Evolutionary conservation across 352 stramenopile genomes (phyloP), one percentile per base, ranked within the genome.

Genomic region (Pythium insidiosum): DNA sequence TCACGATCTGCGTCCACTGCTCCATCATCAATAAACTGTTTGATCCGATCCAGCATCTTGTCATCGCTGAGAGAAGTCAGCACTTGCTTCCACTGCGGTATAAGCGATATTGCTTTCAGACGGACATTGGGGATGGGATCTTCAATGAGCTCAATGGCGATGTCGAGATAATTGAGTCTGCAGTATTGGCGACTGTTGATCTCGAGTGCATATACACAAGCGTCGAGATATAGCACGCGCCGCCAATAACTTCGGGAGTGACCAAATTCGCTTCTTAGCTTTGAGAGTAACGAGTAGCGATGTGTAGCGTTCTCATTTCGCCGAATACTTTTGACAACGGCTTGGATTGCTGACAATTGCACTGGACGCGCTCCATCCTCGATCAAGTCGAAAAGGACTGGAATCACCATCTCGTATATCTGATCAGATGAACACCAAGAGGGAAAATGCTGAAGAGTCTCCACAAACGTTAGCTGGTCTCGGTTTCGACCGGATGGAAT

Each of bases 131-230:
- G 75, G 5, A 91, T 57, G 2, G 68, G 51, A 13, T 91, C 79
- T 7, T 88, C 79, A 5, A 91, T 47, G 11, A 91, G 42, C 43
- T 91, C 79, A 38, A 91, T 67, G 9, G 73, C 79, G 6, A 84
- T 64, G 35, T 88, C 74, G 4, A 91, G 43, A 40, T 85, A 91
- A 43, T 88, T 88, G 28, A 69, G 57, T 6, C 75, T 68, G 41
- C 64, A 86, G 48, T 91, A 91, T 25, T 88, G 61, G 13, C 70
- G 61, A 51, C 76, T 88, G 53, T 91, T 88, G 26, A 80, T 55
- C 19, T 52, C 61, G 6, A 80, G 48, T 12, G 79, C 75, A 44
- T 70, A 77, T 22, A 68, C 52, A 23, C 79, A 85, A 0, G 73
- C 73, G 18, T 91, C 79, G 0, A 91, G 53, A 38, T 82, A 91